phyloP scores from a whole-genome alignment of 2,329 filamentous ascomycete genomes.

The Fusarium brevicatenulatum region DNA sequence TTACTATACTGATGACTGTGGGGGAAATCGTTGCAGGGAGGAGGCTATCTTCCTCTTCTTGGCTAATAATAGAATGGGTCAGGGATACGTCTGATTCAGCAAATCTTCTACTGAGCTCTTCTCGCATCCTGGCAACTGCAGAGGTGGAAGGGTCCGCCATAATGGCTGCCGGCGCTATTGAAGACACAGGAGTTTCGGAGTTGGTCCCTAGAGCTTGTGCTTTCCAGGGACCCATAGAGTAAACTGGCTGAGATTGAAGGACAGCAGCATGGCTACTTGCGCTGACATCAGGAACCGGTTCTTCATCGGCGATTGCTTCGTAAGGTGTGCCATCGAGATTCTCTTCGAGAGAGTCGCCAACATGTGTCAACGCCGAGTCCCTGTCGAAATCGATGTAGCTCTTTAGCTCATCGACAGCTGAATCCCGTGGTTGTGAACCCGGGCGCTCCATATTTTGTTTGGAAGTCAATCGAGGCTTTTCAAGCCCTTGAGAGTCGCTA shows the following conservation, averaged over 20 bases:
- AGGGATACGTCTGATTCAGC: slow-evolving; percentile 25
- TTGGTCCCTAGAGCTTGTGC: slow-evolving; percentile 35
- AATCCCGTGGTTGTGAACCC: slow-evolving; percentile 17
- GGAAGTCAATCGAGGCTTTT: neutral
- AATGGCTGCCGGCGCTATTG: slow-evolving; percentile 44
- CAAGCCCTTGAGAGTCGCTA: neutral
- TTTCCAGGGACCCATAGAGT: slow-evolving; percentile 42
- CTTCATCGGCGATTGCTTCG: slow-evolving; percentile 1
- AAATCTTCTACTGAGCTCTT: slow-evolving; percentile 37
- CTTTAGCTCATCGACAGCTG: slow-evolving; percentile 39
- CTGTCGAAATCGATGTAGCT: slow-evolving; percentile 39
- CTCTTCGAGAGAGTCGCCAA: slow-evolving; percentile 16
- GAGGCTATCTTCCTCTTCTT: slow-evolving; percentile 27
- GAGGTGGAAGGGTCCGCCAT: slow-evolving; percentile 38
- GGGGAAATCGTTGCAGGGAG: slow-evolving; percentile 51
- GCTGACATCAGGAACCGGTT: neutral
- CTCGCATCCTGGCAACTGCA: slow-evolving; percentile 33
- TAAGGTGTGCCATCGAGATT: slow-evolving; percentile 4
- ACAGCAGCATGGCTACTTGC: slow-evolving; percentile 14
- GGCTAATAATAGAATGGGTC: slow-evolving; percentile 34
- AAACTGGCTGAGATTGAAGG: slow-evolving; percentile 30
- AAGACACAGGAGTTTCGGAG: slow-evolving; percentile 35
- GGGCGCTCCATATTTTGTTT: slow-evolving; percentile 34
- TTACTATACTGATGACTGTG: slow-evolving; percentile 50
- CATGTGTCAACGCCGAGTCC: slow-evolving; percentile 25